Evolutionary conservation across 2,329 filamentous ascomycete genomes (phyloP).

Genomic region (Xylariaceae sp.): DNA sequence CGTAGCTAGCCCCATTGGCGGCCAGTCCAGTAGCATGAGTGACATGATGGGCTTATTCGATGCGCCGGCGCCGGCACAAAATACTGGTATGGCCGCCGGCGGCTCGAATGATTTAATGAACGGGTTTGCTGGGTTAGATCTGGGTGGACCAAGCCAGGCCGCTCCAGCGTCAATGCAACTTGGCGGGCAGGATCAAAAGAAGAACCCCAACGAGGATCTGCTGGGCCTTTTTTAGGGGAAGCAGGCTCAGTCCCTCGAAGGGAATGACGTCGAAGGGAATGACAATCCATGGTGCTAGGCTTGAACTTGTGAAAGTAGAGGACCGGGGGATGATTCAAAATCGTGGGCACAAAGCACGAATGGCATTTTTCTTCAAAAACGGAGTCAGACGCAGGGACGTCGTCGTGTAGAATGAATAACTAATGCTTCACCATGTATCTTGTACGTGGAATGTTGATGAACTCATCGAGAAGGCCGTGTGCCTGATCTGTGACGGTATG

Average conservation of each 20-base stretch:
- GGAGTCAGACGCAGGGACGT: neutral
- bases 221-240: slow-evolving; percentile 47
- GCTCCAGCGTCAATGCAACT: slow-evolving; percentile 59
- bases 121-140: slow-evolving; percentile 75
- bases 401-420: slow-evolving; percentile 3
- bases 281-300: neutral
- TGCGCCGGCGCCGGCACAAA: slow-evolving; percentile 51
- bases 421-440: slow-evolving; percentile 3
- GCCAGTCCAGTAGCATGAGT: slow-evolving; percentile 46
- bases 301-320: slow-evolving; percentile 10
- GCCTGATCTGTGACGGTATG: slow-evolving; percentile 4
- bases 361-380: neutral
- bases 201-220: slow-evolving; percentile 54
- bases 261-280: neutral
- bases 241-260: neutral
- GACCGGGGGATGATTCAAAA: neutral
- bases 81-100: slow-evolving; percentile 37
- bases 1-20: slow-evolving; percentile 53
- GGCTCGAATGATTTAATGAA: slow-evolving; percentile 72
- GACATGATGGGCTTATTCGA: slow-evolving; percentile 68
- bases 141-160: slow-evolving; percentile 60
- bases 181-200: slow-evolving; percentile 34
- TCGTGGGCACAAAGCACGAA: slow-evolving; percentile 3
- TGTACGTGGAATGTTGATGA: neutral
- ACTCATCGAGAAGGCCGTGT: neutral